Percentiles rank a stretch among this genome's conserved stretches.
Conservation (phyloP, 495 filamentous ascomycete genomes). For the Trichocladium antarcticum region DNA sequence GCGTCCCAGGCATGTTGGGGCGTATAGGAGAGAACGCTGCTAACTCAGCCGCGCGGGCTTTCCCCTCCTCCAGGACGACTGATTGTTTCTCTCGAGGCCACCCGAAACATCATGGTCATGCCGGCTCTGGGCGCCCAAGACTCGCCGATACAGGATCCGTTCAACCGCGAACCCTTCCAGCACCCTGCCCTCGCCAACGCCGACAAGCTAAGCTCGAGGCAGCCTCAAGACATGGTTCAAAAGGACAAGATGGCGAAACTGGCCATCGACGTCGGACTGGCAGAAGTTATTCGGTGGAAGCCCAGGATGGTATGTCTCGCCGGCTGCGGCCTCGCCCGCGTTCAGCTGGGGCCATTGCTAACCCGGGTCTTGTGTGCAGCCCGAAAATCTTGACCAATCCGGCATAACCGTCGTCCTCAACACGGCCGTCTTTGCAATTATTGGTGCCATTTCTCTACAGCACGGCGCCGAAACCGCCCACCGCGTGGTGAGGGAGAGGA, state of each 20-base stretch:
- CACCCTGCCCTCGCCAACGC: conserved; percentile 65
- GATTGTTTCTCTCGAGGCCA: conserved; percentile 69
- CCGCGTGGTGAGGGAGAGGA: conserved; percentile 60
- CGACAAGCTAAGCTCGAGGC: conserved; percentile 49
- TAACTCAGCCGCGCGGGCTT: conserved; percentile 6
- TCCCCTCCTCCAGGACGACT: conserved; percentile 65
- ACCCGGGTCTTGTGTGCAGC: conserved; percentile 36
- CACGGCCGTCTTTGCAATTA: conserved; percentile 69
- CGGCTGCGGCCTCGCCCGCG: background rate
- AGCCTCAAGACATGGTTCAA: conserved; percentile 45
- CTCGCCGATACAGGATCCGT: conserved; percentile 29
- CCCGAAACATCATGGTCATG: conserved; percentile 52
- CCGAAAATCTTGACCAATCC: conserved; percentile 55
- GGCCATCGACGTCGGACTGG: conserved; percentile 56
- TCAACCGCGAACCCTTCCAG: conserved; percentile 53
- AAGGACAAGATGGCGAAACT: conserved; percentile 53
- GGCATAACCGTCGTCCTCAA: conserved; percentile 61
- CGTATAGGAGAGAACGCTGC: conserved; percentile 42
- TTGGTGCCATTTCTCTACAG: conserved; percentile 80
- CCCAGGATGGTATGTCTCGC: conserved; percentile 55
- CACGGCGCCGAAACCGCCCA: conserved; percentile 71
- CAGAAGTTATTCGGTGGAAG: conserved; percentile 72
- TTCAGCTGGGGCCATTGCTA: too few species aligned
- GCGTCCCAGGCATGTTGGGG: conserved; percentile 19
- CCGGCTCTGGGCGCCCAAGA: conserved; percentile 14